Conservation (phyloP, 2,329 filamentous ascomycete species). For the Diaporthe nobilis region DNA sequence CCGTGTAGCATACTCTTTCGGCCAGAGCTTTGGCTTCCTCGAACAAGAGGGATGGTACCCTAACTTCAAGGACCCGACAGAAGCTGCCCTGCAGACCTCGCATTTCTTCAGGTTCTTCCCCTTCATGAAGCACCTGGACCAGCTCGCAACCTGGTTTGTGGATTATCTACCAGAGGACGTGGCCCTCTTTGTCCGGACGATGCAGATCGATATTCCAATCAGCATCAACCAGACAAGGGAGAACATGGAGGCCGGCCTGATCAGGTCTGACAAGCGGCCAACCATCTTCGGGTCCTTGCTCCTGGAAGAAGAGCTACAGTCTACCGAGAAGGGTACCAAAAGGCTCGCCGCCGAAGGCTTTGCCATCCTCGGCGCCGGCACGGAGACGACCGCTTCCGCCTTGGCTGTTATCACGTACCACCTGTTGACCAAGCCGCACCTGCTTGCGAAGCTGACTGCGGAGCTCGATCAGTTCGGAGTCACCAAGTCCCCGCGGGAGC, state of each 20-base stretch:
- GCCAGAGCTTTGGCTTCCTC: slow-evolving; percentile 46
- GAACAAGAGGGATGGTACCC: slow-evolving; percentile 46
- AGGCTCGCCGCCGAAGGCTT: slow-evolving; percentile 51
- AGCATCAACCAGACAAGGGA: slow-evolving; percentile 54
- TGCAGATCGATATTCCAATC: slow-evolving; percentile 55
- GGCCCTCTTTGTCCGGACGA: slow-evolving; percentile 44
- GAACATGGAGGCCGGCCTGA: slow-evolving; percentile 31
- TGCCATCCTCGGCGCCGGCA: slow-evolving; percentile 49
- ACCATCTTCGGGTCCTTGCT: slow-evolving; percentile 52
- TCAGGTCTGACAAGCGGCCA: slow-evolving; percentile 48
- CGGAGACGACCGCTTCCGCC: slow-evolving; percentile 44
- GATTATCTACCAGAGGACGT: slow-evolving; percentile 34
- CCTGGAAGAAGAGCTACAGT: slow-evolving; percentile 47
- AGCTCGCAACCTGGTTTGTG: slow-evolving; percentile 39
- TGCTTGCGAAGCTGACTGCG: slow-evolving; percentile 40
- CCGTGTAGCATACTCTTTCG: slow-evolving; percentile 41
- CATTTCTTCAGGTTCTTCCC: slow-evolving; percentile 46
- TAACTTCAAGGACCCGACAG: slow-evolving; percentile 45
- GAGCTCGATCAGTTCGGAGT: slow-evolving; percentile 57
- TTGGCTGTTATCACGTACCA: slow-evolving; percentile 44
- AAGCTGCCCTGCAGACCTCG: slow-evolving; percentile 44
- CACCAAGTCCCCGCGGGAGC: slow-evolving; percentile 15
- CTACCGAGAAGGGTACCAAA: slow-evolving; percentile 47
- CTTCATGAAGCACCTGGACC: slow-evolving; percentile 43
- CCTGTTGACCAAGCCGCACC: slow-evolving; percentile 36